phyloP scores from a whole-genome alignment of 768 basidiomycete species.

The Trametes gibbosa region DNA sequence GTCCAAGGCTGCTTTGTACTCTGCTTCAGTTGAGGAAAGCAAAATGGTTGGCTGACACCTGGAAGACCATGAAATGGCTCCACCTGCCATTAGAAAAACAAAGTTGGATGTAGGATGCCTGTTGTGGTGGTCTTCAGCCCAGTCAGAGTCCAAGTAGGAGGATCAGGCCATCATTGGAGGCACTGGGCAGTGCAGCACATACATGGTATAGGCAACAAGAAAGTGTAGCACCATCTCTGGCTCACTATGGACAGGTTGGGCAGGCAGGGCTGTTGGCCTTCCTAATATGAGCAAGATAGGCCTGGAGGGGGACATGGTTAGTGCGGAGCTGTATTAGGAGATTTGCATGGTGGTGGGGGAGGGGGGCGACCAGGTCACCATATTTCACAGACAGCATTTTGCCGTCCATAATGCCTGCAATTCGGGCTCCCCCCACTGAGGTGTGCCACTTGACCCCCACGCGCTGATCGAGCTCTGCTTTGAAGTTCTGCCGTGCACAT shows the following conservation, averaged over 20 bases:
- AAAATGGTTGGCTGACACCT: constrained; percentile 26
- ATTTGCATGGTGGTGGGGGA: constrained; percentile 7
- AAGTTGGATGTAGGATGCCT: constrained; percentile 36
- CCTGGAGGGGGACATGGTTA: constrained; percentile 31
- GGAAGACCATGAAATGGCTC: constrained; percentile 31
- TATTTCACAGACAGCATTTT: not conserved
- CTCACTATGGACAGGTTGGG: too few species aligned
- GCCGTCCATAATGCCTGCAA: too few species aligned
- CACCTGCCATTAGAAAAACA: constrained; percentile 31
- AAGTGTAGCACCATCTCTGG: too few species aligned
- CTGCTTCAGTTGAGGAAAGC: constrained; percentile 36
- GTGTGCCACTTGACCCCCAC: too few species aligned
- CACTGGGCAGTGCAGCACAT: too few species aligned
- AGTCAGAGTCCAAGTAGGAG: constrained; percentile 34
- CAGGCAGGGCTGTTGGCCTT: too few species aligned
- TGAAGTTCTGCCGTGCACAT: too few species aligned
- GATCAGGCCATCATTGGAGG: constrained; percentile 19
- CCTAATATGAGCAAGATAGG: too few species aligned
- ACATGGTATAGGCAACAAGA: too few species aligned
- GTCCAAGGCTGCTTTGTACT: constrained; percentile 35
- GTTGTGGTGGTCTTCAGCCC: constrained; percentile 28
- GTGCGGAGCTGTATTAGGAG: constrained; percentile 33
- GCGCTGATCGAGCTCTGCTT: too few species aligned
- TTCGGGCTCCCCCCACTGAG: too few species aligned
- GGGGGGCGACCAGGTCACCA: not conserved